Percentiles rank a stretch among this genome's conserved stretches.
These are phyloP conservation scores for Raffaelea arxii DNA, from an alignment of 2,329 filamentous ascomycete species.

Conservation along the genomic window DNA sequence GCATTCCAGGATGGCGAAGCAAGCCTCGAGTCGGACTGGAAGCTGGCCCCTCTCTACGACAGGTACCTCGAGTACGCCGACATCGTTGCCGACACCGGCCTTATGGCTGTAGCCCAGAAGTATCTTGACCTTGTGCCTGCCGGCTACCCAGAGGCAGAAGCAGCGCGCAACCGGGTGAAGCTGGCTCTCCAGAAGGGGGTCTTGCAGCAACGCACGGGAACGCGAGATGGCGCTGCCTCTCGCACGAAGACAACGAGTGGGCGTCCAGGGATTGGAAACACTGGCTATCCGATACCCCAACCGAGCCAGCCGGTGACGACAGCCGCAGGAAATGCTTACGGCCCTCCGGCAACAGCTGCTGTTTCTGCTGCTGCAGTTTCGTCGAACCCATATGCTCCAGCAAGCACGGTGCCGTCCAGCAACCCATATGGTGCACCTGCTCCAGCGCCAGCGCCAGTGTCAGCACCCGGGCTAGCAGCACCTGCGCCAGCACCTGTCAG, in stretches of 20 bases:
- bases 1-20: conserved; percentile 79
- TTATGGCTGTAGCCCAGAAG: conserved; percentile 76
- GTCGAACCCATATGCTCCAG: conserved; percentile 25
- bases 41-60: conserved; percentile 76
- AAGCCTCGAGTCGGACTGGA: conserved; percentile 69
- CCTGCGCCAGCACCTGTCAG: no score
- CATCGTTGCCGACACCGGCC: conserved; percentile 82
- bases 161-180: conserved; percentile 75
- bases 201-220: background rate
- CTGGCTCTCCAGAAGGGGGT: conserved; percentile 60
- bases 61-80: conserved; percentile 98
- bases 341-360: conserved; percentile 19
- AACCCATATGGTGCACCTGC: background rate
- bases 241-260: conserved; percentile 15
- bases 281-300: conserved; percentile 41
- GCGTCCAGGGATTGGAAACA: conserved; percentile 7
- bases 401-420: background rate
- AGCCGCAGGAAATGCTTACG: conserved; percentile 37
- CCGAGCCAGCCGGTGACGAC: conserved; percentile 13
- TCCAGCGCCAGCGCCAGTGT: conserved; percentile 1
- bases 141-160: conserved; percentile 76
- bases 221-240: background rate
- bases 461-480: background rate
- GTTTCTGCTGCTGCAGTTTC: conserved; percentile 3
- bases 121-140: conserved; percentile 81